Conservation (phyloP, 257 asterid genomes). For the Gardenia jasminoides region DNA sequence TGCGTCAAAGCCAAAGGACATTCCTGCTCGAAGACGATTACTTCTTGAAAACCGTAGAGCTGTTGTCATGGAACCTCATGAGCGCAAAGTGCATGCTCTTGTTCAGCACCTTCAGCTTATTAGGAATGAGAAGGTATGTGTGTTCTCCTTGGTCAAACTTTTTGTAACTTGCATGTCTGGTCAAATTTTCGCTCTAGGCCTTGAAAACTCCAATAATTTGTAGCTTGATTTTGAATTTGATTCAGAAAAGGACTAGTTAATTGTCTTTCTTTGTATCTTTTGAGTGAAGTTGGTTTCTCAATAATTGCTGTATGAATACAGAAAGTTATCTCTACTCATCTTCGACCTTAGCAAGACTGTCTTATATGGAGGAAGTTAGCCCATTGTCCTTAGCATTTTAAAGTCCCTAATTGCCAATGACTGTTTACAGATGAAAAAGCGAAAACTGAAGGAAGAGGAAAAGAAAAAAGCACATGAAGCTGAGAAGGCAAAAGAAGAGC, state of each 20-base stretch:
- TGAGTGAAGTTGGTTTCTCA: neutral
- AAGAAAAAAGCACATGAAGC: slow-evolving; percentile 59
- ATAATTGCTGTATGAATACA: neutral
- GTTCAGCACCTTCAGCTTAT: slow-evolving; percentile 73
- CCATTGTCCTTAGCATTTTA: neutral
- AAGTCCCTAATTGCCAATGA: slow-evolving; percentile 10
- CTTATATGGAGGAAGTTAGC: neutral
- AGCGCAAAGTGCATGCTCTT: slow-evolving; percentile 59
- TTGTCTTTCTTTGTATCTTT: too few relatives aligned
- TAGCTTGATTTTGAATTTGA: neutral
- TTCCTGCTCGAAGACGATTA: slow-evolving; percentile 43
- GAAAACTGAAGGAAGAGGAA: slow-evolving; percentile 56
- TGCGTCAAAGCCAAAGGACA: slow-evolving; percentile 72
- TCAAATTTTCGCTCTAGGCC: neutral
- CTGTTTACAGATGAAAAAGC: slow-evolving; percentile 52
- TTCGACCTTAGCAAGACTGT: neutral
- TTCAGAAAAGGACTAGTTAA: neutral
- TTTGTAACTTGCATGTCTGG: neutral
- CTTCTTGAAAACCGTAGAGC: slow-evolving; percentile 60
- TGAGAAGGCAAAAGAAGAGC: slow-evolving; percentile 74
- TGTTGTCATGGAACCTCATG: slow-evolving; percentile 82
- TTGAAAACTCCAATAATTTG: neutral
- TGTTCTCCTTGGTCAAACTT: neutral
- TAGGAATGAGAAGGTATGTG: slow-evolving; percentile 71
- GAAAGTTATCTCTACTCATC: neutral